Base-by-base conservation (phyloP, 148 eudicot genomes). In the Rhododendron molle region DNA sequence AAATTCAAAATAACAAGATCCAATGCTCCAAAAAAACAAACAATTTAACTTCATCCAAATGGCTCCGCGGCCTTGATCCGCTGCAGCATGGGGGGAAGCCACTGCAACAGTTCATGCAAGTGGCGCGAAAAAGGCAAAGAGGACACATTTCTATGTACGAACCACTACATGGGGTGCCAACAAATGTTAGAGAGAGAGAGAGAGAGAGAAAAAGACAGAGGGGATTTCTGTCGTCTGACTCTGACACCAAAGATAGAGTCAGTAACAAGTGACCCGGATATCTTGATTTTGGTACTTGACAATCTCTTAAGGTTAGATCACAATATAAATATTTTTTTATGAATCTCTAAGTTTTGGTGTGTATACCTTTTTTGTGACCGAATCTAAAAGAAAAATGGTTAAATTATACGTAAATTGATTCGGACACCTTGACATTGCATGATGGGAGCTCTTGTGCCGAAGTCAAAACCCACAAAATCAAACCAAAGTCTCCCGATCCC, bases 401-500 rank as follows among this genome's bases (percentile, higher is more conserved):
- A 1, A 13, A 50, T 3, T 54, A 13, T 1, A 0, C 5, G 6
- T 15, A 14, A 13, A 54, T 1, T 15, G 20, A 0, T 2, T 6
- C 6, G 3, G 2, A 15, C 60, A 54, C 0, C 7, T 1, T 18
- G 0, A 4, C 5, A 15, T 54, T 54, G 60, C 60, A 4, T 54
- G 71, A 18, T 56, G 5, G 49, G 30, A 23, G 67, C 52, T 43
- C 50, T 21, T 23, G 80, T 23, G 23, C 4, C 49, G 67, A 81
- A 30, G 84, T 77, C 80, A 77, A 77, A 77, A 44, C 49, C 80
- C 83, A 16, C 23, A 40, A 60, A 82, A 82, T 65, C 76, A 82
- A 60, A 62, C 26, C 54, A 43, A 21, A 65, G 49, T 23, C 74
- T 62, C 47, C 16, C 74, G n/a, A n/a, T 23, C 58, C 81, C 11